A percentile compares a stretch with the other conserved stretches of the same genome.
These are phyloP conservation scores for Pseudocercospora vitis DNA, from an alignment of 2,329 filamentous ascomycete species.

Conservation along the genomic window DNA sequence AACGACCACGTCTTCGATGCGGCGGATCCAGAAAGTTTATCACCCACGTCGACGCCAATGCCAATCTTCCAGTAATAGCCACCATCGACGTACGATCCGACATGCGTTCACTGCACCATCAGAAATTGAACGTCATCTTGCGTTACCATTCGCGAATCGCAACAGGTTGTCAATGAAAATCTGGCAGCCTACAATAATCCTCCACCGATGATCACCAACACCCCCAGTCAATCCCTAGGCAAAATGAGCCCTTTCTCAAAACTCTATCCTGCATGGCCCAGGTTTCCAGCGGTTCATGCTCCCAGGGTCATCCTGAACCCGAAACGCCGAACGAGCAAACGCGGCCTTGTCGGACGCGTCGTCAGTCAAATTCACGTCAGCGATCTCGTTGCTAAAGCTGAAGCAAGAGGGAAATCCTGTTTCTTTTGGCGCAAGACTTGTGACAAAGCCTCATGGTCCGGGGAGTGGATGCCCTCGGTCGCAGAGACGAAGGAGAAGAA, in stretches of 20 bases:
- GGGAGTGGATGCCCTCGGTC: too few species aligned
- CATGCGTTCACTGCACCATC: background rate
- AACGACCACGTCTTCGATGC: background rate
- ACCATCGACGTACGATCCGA: too few species aligned
- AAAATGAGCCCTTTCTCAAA: conserved; percentile 6
- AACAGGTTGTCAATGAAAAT: background rate
- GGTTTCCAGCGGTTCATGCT: background rate
- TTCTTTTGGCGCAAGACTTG: too few species aligned
- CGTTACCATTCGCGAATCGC: conserved; percentile 1
- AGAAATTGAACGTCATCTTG: conserved; percentile 2
- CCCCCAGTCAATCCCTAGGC: too few species aligned
- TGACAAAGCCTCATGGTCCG: too few species aligned
- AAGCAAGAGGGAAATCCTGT: background rate
- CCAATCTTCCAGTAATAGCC: background rate
- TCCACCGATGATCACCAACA: too few species aligned
- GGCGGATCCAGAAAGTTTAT: background rate
- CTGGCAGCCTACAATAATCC: too few species aligned
- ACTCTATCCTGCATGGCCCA: conserved; percentile 1
- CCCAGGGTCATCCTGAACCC: conserved; percentile 6
- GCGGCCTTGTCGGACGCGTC: conserved; percentile 2
- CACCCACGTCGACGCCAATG: background rate
- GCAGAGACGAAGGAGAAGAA: too few species aligned
- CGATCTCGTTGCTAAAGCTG: conserved; percentile 1
- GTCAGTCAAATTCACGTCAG: conserved; percentile 4
- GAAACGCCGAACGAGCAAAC: conserved; percentile 1